Base-by-base conservation (phyloP, 306 rosid genomes). In the Amphicarpaea edgeworthii region DNA sequence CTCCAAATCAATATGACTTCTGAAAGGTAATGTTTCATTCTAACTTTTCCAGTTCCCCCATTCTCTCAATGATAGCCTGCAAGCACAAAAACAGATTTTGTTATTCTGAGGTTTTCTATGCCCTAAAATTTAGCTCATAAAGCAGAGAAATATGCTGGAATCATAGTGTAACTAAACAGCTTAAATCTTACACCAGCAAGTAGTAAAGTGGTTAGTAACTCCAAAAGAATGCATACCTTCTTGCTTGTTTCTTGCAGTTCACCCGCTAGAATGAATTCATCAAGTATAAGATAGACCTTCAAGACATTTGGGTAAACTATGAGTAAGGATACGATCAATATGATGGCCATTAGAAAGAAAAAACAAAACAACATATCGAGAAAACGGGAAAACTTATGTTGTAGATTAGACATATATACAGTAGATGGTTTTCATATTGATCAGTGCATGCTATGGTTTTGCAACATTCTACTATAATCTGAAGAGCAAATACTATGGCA, bases 201-300 rank as follows among this genome's bases (percentile, higher is more conserved):
- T 40, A 66, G 60, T 66, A 26, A 16, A 67, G 50, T 38, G 43
- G 7, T 28, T 49, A 30, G 17, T 11, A 70, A 77, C 57, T 9
- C 60, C 53, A 62, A 77, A 70, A 63, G 28, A 70, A 75, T 55
- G 26, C 82, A 23, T 79, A 85, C 88, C 88, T 77, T 85, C 55
- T 85, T 85, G 86, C 88, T 85, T 42, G 88, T 85, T 82, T 85
- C 88, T 82, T 85, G 88, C 75, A 85, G 67, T 79, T 85, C 88
- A 16, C 88, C 88, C 34, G 88, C 88, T 40, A 85, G 88, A 79
- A 85, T 85, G 82, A 85, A 85, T 79, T 85, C 86, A 26, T 85
- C 88, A 42, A 85, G 88, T 82, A 85, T 85, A 70, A 85, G 88
- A 76, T 85, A 85, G 65, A 85, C 88, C 88, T 85, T 82, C 70